Base-by-base conservation (phyloP, 2,329 filamentous ascomycete species). In the Byssochlamys sp. region DNA sequence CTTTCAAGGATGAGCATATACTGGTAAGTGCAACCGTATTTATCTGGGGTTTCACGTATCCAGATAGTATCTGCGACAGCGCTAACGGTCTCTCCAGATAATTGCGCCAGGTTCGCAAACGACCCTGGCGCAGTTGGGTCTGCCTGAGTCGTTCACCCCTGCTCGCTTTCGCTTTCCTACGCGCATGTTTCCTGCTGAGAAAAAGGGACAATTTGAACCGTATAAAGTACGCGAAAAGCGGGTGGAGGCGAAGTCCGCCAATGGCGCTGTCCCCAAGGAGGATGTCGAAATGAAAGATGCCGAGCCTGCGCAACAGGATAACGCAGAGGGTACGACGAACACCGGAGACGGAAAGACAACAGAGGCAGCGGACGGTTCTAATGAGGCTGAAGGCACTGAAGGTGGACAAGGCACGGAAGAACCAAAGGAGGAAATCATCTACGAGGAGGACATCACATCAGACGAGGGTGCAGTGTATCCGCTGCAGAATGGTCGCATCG, bases 381-480 rank as follows among this genome's bases (percentile, higher is more conserved):
- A 64, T 28, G 62, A 60, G 55, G 56, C 63, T 25, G 58, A 68
- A 4, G 66, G 54, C 1, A 54, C 49, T 12, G 33, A 39, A n/a
- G 51, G 26, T 3, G 51, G 59, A 26, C 52, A 65, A 26, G 70
- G 63, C 11, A 61, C 51, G 24, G 63, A 67, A 11, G 65, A 64
- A 19, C 58, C 69, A 12, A 70, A 68, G 54, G 73, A 78, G 52
- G 78, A 80, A 57, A 77, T 78, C 24, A 83, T 90, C 65, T 95
- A 87, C 75, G 88, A 96, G 63, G 94, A 97, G 76, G 91, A 96
- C 70, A 85, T 87, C 25, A 86, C 92, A 56, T 90, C 90, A 59
- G 86, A 88, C 58, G 90, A 96, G 73, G 94, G 89, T 59, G 94
- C 94, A 2, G 83, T 96, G 56, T 96, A 90, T 78, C 94, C 94